Evolutionary conservation across 2,329 filamentous ascomycete species (phyloP).

Genomic region (Hypoxylon sp.): DNA sequence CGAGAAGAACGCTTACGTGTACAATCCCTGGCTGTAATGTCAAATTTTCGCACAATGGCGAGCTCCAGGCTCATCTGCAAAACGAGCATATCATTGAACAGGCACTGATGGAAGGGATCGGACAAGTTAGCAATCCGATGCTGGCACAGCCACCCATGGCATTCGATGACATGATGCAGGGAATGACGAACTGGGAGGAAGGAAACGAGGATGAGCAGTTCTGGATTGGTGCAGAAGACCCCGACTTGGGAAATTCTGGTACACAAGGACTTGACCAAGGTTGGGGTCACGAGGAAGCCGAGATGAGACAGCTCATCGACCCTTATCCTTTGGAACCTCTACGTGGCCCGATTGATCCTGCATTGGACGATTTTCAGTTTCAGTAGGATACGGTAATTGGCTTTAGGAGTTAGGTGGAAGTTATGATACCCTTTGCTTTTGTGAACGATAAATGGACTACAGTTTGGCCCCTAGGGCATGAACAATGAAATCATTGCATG

Average conservation of each 20-base stretch:
- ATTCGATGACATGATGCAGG: slow-evolving; percentile 29
- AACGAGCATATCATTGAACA: slow-evolving; percentile 50
- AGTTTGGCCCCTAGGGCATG: not conserved
- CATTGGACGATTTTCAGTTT: slow-evolving; percentile 29
- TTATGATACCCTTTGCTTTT: slow-evolving; percentile 48
- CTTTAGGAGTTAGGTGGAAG: slow-evolving; percentile 30
- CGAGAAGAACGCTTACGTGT: slow-evolving; percentile 63
- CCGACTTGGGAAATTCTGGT: slow-evolving; percentile 49
- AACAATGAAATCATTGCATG: not conserved
- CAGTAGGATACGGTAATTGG: not conserved
- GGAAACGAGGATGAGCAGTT: slow-evolving; percentile 40
- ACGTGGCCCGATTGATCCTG: slow-evolving; percentile 48
- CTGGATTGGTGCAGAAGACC: slow-evolving; percentile 54
- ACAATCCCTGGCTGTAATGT: slow-evolving; percentile 59
- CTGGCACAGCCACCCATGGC: slow-evolving; percentile 8
- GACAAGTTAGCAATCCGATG: slow-evolving; percentile 4
- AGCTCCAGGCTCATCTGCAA: slow-evolving; percentile 64
- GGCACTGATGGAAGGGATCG: slow-evolving; percentile 38
- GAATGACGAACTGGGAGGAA: slow-evolving; percentile 31
- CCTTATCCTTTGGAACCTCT: slow-evolving; percentile 39
- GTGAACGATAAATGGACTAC: slow-evolving; percentile 29
- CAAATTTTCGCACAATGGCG: slow-evolving; percentile 66
- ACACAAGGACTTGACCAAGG: slow-evolving; percentile 56
- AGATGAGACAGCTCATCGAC: slow-evolving; percentile 59
- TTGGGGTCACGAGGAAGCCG: slow-evolving; percentile 63